Evolutionary conservation across 805 yeast genomes (phyloP), one percentile per base, ranked within the genome.

Genomic region (Candida patagonica): DNA sequence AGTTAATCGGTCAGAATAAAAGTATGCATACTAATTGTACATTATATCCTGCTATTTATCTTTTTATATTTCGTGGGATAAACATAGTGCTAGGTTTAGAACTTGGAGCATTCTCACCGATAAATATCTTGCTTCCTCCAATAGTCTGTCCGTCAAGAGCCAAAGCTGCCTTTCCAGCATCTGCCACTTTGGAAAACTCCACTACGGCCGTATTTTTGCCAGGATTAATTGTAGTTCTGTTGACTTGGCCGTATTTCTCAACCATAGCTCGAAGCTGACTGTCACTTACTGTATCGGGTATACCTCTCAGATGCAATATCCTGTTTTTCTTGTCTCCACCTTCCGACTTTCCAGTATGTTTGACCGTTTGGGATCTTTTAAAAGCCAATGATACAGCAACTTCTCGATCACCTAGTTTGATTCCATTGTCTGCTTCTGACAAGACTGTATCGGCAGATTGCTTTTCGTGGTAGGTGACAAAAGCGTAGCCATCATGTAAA

Each of bases 401-500:
- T 49, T 56, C 20, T 31, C 82, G 57, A 0, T 70, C 77, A 29
- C 65, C 65, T 1, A 80, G 44, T 2, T 59, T 55, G 0, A 59
- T 48, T 6, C 66, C 62, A 45, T 76, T 64, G 35, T 68, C 45
- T 5, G 17, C 23, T 29, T 29, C 31, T 7, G 55, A 52, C 9
- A 77, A 46, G 0, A 85, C 76, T 3, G 54, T 53, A 0, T 58
- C 51, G 0, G 86, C 82, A 2, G 66, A 68, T 1, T 63, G 66
- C 6, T 57, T 53, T 0, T 58, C 56, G 2, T 51, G 42, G 48
- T 74, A 81, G 0, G 73, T 62, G 0, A 83, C 59, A 52, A 83
- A 81, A 0, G 80, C 94, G 55, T 69, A 78, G 0, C 89, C 88
- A 34, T 74, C 75, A 51, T 77, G 70, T 12, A 52, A 46, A 6